Percentiles rank a stretch among this genome's conserved stretches.
Evolutionary conservation across 108 stramenopile genomes (phyloP).

Genomic region (Pelagomonas calceolata): DNA sequence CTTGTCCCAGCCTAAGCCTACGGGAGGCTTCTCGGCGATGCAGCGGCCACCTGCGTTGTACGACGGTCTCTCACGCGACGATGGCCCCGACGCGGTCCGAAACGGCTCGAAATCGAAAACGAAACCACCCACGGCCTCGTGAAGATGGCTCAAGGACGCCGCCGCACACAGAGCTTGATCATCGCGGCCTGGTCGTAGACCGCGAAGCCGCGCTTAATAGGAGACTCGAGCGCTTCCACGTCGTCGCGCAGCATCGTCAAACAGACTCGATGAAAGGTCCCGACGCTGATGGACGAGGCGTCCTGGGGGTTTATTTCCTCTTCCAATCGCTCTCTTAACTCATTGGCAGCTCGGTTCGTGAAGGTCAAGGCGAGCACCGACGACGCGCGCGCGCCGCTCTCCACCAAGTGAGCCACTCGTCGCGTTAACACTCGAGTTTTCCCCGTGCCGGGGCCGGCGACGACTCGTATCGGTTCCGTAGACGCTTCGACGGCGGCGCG

Average conservation of each 20-base stretch:
- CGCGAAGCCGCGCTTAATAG: neutral
- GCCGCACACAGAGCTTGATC: conserved; percentile 1
- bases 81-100: no score
- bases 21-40: neutral
- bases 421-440: conserved; percentile 77
- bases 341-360: conserved; percentile 75
- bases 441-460: conserved; percentile 82
- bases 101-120: no score
- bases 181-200: neutral
- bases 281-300: conserved; percentile 10
- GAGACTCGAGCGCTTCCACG: neutral
- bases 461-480: conserved; percentile 23
- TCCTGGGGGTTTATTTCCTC: conserved; percentile 25
- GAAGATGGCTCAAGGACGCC: no score
- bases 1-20: neutral
- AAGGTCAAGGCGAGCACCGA: conserved; percentile 77
- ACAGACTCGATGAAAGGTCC: conserved; percentile 33
- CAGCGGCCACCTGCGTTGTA: no score
- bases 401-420: conserved; percentile 63
- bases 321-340: conserved; percentile 64
- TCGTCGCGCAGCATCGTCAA: neutral
- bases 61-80: no score
- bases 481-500: neutral
- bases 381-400: conserved; percentile 9
- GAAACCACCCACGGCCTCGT: no score